These are phyloP conservation scores for Paecilomyces niveus DNA, from an alignment of 2,329 filamentous ascomycete genomes.

Conservation along the genomic window DNA sequence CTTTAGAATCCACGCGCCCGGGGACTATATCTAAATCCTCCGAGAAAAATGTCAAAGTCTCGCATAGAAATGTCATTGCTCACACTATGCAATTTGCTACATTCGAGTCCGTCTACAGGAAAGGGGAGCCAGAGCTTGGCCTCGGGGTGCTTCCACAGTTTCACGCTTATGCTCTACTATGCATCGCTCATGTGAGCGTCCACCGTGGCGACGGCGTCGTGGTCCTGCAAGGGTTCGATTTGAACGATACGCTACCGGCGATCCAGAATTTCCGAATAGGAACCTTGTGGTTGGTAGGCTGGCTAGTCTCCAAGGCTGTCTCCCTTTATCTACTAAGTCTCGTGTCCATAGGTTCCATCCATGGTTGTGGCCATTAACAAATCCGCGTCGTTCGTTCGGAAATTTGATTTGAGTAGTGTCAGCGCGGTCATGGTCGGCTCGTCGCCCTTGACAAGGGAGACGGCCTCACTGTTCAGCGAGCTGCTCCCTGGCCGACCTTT, in stretches of 20 bases:
- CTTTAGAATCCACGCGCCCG: too few relatives aligned
- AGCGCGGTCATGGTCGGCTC: too few relatives aligned
- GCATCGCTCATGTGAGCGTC: constrained; percentile 54
- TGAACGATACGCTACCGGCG: constrained; percentile 4
- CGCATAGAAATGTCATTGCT: constrained; percentile 64
- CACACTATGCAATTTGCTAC: constrained; percentile 56
- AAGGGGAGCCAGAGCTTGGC: constrained; percentile 42
- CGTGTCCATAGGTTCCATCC: constrained; percentile 54
- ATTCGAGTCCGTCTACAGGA: constrained; percentile 38
- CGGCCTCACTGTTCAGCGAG: too few relatives aligned
- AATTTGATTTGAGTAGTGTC: constrained; percentile 63
- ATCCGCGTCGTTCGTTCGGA: too few relatives aligned
- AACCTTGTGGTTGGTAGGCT: too few relatives aligned
- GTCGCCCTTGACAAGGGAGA: too few relatives aligned
- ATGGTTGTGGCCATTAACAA: constrained; percentile 68
- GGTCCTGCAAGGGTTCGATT: constrained; percentile 40
- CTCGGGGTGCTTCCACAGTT: constrained; percentile 65
- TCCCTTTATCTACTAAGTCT: too few relatives aligned
- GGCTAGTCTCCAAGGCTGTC: too few relatives aligned
- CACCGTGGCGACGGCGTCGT: constrained; percentile 64
- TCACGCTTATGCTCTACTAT: constrained; percentile 67
- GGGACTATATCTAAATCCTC: too few relatives aligned
- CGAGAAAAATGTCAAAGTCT: constrained; percentile 74
- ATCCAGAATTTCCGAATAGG: constrained; percentile 20
- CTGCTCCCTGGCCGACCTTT: too few relatives aligned